phyloP scores from a whole-genome alignment of 2,329 filamentous ascomycete species.

The Paecilomyces fulvus region DNA sequence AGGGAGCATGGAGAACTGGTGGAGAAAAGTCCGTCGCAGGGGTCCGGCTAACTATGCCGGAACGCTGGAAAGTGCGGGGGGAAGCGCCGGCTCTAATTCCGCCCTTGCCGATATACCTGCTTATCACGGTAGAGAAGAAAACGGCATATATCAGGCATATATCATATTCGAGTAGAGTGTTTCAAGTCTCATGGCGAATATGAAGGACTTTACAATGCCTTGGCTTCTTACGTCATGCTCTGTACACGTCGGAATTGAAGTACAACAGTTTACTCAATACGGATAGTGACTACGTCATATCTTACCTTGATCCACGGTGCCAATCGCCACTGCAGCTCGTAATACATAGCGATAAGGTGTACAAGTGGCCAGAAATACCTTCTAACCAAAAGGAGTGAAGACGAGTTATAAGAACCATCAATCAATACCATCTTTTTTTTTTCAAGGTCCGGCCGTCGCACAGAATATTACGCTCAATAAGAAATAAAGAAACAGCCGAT shows the following conservation, averaged over 20 bases:
- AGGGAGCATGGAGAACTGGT: neutral
- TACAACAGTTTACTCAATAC: no score
- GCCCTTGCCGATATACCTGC: neutral
- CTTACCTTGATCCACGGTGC: no score
- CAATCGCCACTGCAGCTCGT: no score
- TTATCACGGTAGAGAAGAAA: neutral
- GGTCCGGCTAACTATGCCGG: neutral
- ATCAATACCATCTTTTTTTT: neutral
- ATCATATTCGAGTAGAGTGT: neutral
- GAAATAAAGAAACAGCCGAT: neutral
- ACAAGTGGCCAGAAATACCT: no score
- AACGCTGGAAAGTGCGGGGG: neutral
- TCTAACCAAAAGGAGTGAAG: no score
- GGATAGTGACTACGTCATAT: no score
- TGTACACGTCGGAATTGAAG: no score
- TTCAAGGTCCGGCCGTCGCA: neutral
- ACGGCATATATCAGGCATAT: neutral
- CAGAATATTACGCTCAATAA: neutral
- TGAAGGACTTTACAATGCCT: no score
- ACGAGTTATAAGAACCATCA: constrained; percentile 16
- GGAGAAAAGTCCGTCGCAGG: neutral
- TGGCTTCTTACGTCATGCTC: no score
- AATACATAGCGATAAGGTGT: no score
- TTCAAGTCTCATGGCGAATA: no score
- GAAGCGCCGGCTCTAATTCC: neutral